Evolutionary conservation across 768 basidiomycete species (phyloP), one percentile per base, ranked within the genome.

Genomic region (Suillus alpinus): DNA sequence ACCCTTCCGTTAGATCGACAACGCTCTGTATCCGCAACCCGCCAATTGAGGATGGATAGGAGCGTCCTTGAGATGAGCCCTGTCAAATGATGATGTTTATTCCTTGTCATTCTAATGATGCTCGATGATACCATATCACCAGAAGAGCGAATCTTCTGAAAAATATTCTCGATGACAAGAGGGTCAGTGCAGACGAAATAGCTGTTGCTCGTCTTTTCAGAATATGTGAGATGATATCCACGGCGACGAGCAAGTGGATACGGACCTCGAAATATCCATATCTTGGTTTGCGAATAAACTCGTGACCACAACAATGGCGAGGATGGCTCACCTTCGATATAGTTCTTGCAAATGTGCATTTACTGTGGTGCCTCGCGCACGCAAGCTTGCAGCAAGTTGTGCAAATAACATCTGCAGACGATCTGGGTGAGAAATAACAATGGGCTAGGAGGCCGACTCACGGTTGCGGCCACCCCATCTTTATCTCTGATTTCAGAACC

Each of bases 381-480:
- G 76, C 36, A 93, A 76, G 7, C 75, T 69, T 6, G 78, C 77
- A 2, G 82, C 87, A n/a, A 92, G 74, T 66, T 92, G 83, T 2
- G 85, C 87, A 68, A 92, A 93, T 51, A 78, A 71, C 16, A 88
- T 73, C 91, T 92, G 26, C 26, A 63, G 52, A 37, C 20, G 20
- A 20, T 44, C 34, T 37, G 23, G 26, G 44, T 36, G 16, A 49
- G 20, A 6, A 8, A 56, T 18, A 16, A 32, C 23, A 39, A 26
- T 0, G 5, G 18, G 2, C 1, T 3, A 12, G 10, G 12, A n/a
- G 62, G 8, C 8, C 4, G 2, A 67, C 73, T 66, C 66, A 93
- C 93, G 26, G 87, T 86, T 6, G 92, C 92, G 55, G 89, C 83
- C 56, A 95, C 84, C 2, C 94, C 94, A 69, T 95, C 94, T 70